Percentiles rank a stretch among this genome's conserved stretches.
Evolutionary conservation across 2,329 filamentous ascomycete genomes (phyloP).

Genomic region (Blastomyces parvus): DNA sequence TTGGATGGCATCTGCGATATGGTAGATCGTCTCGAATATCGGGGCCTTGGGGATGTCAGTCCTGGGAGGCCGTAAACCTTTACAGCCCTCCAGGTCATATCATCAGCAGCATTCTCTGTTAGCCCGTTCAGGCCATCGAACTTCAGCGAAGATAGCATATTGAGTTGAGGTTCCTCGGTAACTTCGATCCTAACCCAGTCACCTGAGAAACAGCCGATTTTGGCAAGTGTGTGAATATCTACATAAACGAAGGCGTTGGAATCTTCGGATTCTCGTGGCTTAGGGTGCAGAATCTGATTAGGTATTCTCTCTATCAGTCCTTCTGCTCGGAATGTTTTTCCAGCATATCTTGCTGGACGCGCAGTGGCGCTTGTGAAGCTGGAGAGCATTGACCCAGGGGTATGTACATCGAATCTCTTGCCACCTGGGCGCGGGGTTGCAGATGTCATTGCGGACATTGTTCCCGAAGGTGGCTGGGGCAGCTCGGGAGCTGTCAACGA

Average conservation of each 20-base stretch:
- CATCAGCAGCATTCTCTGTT: conserved; percentile 41
- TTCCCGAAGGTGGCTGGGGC: conserved; percentile 66
- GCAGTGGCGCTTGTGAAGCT: conserved; percentile 78
- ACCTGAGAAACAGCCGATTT: conserved; percentile 91
- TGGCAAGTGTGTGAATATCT: conserved; percentile 72
- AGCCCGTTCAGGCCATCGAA: conserved; percentile 39
- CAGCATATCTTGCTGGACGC: conserved; percentile 59
- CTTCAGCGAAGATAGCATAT: conserved; percentile 54
- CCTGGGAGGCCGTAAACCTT: conserved; percentile 81
- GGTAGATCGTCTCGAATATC: conserved; percentile 49
- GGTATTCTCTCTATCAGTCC: conserved; percentile 64
- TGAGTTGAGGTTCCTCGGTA: conserved; percentile 56
- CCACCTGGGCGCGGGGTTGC: conserved; percentile 71
- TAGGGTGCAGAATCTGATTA: conserved; percentile 72
- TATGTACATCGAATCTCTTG: conserved; percentile 61
- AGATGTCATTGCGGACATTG: conserved; percentile 67
- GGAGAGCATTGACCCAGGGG: conserved; percentile 81
- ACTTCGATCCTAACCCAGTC: conserved; percentile 88
- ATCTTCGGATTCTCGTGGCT: conserved; percentile 74
- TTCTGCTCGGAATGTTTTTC: conserved; percentile 75
- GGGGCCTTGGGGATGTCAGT: conserved; percentile 44
- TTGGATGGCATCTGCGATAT: conserved; percentile 41
- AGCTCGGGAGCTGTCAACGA: conserved; percentile 72
- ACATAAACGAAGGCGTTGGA: conserved; percentile 82
- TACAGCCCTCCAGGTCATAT: conserved; percentile 72